Evolutionary conservation across 2,329 filamentous ascomycete species (phyloP), one percentile per base, ranked within the genome.

Genomic region (Aureobasidium lini): DNA sequence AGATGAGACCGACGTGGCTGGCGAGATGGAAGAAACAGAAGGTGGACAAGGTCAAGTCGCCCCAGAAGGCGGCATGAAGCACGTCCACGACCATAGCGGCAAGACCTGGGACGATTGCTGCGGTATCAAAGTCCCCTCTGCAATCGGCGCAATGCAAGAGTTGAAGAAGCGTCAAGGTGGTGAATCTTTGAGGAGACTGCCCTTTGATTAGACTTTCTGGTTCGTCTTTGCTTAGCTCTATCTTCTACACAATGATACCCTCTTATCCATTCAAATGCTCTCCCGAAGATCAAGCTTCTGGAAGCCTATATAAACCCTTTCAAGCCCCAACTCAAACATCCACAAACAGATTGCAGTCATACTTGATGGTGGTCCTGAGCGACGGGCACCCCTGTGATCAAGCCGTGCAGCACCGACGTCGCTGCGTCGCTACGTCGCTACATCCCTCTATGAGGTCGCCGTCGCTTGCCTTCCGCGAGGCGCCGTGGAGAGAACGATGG

Each of bases 91-190:
- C 13, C 36, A 49, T 15, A 48, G 47, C 34, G 57, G 57, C 32
- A 60, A 53, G 48, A 81, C 79, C 46, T 99, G 94, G 89, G 93
- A 93, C 5, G 94, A 99, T 72, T 99, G 94, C 73, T 99, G 94
- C 71, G 94, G 94, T 29, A 99, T 99, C 73, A 93, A 95, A 67
- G 94, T 99, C 15, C 95, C 94, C 0, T 96, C 92, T 70, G 93
- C 90, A 57, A 82, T 97, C 60, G 95, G 92, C 31, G 95, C 94
- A 0, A 90, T 90, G 13, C 87, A 91, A 66, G 93, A 96, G 75
- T 87, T 88, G 81, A 87, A 83, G 78, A 97, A 95, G 77, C 80
- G 80, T 58, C 80, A 79, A 66, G 82, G 80, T 32, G 85, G 81
- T 15, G 80, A 84, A 61, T 75, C 77, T 15, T 71, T 95, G 66